Evolutionary conservation across 1,284 basidiomycete species (phyloP), one percentile per base, ranked within the genome.

Genomic region (Tilletia indica): DNA sequence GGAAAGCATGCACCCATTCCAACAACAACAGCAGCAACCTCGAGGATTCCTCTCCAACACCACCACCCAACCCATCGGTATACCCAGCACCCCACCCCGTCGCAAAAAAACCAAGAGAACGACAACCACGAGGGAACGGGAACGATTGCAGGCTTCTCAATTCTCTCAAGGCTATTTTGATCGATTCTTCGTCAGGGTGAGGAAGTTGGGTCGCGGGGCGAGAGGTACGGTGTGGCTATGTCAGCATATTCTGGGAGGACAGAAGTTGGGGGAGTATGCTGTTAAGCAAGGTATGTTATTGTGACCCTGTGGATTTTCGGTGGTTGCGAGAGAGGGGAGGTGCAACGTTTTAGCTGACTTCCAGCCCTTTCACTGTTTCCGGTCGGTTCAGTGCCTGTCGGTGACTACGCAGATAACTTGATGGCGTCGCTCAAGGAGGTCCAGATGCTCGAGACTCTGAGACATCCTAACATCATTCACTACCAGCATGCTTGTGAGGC

Each of bases 201-300:
- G 89, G 73, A 89, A 90, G 69, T 86, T 96, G 1, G 94, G 94
- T 0, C 93, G 94, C 89, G 94, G 94, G 56, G 94, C 94, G 0
- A 93, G 93, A 78, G 94, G 94, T 0, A 91, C 88, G 45, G 94
- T 97, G 0, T 96, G 88, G 82, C 86, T 94, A 4, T 94, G 93
- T 80, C 78, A 93, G 90, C 92, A 94, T 83, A 87, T 93, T 42
- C 84, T 94, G 48, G 91, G 93, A 76, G 91, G 90, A 4, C 93
- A 93, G 81, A 86, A 89, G 39, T 87, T 93, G 12, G 91, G 91
- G 88, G 75, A 73, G 86, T 78, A 77, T 48, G 94, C 94, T 0
- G 92, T 97, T 68, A 97, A 97, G 51, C 86, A 97, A 96, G 84
- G 93, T 97, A 47, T 93, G 94, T 0, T 92, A 14, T 97, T 0